Base-by-base conservation (phyloP, 2,329 filamentous ascomycete genomes). In the Colletotrichum cuscutae region DNA sequence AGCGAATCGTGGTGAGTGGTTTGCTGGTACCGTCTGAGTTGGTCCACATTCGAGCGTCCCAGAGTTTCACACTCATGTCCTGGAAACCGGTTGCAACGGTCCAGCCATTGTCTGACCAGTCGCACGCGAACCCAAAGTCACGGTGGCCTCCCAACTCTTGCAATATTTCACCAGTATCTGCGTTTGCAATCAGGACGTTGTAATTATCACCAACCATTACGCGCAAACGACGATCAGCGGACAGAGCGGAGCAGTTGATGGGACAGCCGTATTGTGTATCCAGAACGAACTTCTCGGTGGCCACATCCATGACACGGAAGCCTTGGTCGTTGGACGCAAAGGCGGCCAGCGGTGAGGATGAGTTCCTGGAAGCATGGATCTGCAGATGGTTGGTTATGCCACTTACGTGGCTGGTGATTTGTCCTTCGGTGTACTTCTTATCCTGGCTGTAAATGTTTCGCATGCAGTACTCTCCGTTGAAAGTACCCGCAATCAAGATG, bases 81-180 rank as follows among this genome's bases (percentile, higher is more conserved):
- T 96, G 93, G 74, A 92, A 92, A 26, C 91, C 93, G 0, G 94
- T 95, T 13, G 94, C 94, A 24, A 95, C 88, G 13, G 91, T 92
- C 83, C 91, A 91, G 37, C 93, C 93, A 78, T 95, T 92, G 65
- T 93, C 90, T 22, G 93, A 92, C 94, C 94, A 96, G 76, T 92
- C 93, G 77, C 92, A 95, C 1, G 93, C 90, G 77, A 95, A 96
- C 2, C 91, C 92, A 76, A 88, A 93, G 78, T 95, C 93, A 15
- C 85, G 85, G 78, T 95, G 93, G 2, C 92, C 91, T 4, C 84
- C 81, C 1, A 95, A 87, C 30, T 84, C 82, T 76, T 92, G 86
- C 74, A 88, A 86, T 68, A 84, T 85, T 72, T 87, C 83, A 15
- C 92, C 91, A 13, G 88, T 90, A 68, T 94, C 92, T 12, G 93